phyloP scores from a whole-genome alignment of 768 basidiomycete species.

The Podaxis sp. region DNA sequence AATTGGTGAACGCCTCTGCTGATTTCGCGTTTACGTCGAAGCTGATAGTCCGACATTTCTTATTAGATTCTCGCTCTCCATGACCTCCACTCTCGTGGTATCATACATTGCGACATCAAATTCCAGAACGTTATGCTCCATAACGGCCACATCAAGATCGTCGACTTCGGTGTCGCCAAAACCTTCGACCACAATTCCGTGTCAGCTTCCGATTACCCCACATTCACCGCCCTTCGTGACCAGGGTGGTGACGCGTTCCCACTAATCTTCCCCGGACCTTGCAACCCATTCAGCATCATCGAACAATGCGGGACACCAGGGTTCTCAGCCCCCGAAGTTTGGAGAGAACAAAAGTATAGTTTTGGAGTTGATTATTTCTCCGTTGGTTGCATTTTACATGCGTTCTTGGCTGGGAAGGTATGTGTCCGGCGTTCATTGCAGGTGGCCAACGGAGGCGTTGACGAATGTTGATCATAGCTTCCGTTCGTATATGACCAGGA shows the following conservation, averaged over 20 bases:
- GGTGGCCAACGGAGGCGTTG: background rate
- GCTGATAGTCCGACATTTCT: background rate
- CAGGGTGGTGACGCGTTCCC: background rate
- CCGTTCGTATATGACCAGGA: background rate
- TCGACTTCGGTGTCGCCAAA: background rate
- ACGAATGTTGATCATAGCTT: background rate
- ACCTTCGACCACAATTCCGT: background rate
- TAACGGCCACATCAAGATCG: background rate
- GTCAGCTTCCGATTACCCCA: background rate
- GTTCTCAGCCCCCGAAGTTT: background rate
- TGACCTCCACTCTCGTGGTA: background rate
- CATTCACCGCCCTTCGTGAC: background rate
- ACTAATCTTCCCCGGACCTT: background rate
- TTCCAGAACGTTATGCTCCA: background rate
- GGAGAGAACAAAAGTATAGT: background rate
- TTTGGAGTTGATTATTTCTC: background rate
- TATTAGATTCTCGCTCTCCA: background rate
- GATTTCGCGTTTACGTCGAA: background rate
- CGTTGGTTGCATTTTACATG: background rate
- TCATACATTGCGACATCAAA: slow-evolving; percentile 1
- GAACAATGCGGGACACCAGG: background rate
- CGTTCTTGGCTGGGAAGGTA: background rate
- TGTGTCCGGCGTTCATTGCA: background rate
- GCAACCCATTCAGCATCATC: background rate
- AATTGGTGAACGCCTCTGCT: background rate